Conservation (phyloP, 1,284 basidiomycete species). For the Boletus sp. region DNA sequence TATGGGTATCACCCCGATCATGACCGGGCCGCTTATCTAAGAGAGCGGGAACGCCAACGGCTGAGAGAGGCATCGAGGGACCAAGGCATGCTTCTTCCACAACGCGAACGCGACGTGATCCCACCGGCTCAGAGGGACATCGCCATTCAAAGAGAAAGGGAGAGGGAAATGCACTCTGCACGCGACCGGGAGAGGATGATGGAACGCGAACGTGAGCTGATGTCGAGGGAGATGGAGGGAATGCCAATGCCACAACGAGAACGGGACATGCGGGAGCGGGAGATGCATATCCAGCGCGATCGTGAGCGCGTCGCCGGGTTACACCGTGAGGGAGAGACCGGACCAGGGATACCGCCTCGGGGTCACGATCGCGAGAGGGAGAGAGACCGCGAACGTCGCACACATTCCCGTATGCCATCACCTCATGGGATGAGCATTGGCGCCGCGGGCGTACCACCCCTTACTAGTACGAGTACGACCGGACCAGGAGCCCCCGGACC, state of each 20-base stretch:
- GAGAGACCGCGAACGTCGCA: constrained; percentile 31
- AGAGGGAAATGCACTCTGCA: constrained; percentile 19
- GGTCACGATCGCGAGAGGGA: constrained; percentile 31
- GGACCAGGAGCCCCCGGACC: constrained; percentile 26
- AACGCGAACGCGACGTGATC: constrained; percentile 27
- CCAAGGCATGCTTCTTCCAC: constrained; percentile 19
- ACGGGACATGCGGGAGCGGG: constrained; percentile 27
- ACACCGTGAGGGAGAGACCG: constrained; percentile 33
- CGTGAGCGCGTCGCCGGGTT: constrained; percentile 25
- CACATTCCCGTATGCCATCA: constrained; percentile 27
- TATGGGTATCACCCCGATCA: constrained; percentile 25
- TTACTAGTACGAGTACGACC: background rate
- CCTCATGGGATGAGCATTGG: constrained; percentile 20
- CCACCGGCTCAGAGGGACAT: constrained; percentile 25
- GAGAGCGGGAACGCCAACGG: constrained; percentile 30
- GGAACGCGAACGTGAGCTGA: constrained; percentile 23
- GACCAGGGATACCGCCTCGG: constrained; percentile 23
- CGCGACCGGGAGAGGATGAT: constrained; percentile 27
- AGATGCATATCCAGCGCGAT: constrained; percentile 29
- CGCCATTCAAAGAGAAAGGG: constrained; percentile 20
- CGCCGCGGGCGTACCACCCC: constrained; percentile 10
- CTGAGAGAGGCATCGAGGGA: constrained; percentile 22
- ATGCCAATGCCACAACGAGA: constrained; percentile 21
- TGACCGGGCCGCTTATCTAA: constrained; percentile 24
- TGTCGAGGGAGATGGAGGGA: constrained; percentile 24